Evolutionary conservation across 2,329 filamentous ascomycete species (phyloP), one percentile per base, ranked within the genome.

Genomic region (Lasiodiplodia hormozganensis): DNA sequence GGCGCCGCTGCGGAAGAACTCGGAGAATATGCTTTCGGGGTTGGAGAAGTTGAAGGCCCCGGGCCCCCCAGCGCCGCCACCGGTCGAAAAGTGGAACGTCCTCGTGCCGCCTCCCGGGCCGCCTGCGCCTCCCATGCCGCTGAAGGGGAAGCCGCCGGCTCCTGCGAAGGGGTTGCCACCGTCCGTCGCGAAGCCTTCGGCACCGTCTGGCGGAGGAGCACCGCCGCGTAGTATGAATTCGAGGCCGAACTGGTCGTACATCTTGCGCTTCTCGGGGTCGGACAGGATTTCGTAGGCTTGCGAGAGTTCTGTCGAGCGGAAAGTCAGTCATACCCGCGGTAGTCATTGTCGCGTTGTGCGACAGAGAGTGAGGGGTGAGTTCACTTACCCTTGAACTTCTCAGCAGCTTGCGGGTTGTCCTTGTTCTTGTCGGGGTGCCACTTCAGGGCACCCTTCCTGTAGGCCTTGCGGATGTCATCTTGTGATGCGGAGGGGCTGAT

Each of bases 341-440:
- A 12, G n/a, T n/a, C 16, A n/a, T 53, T 21, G 14, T 21, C 52
- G 28, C 28, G 18, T 21, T 28, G 49, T 34, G 38, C 36, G 25
- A 36, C 31, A 31, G 18, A 28, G 34, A 18, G 10, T 23, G 34
- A 12, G 25, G 62, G 47, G 31, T 28, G 21, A n/a, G 18, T 40
- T 40, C 52, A 74, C 80, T 71, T 80, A 86, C 86, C 86, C 83
- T 99, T 99, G 86, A 99, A 99, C 82, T 95, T 97, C 79, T 98
- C 96, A 70, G 89, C 85, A 10, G 95, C 93, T 65, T 89, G 83
- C 36, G 94, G 89, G 74, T 95, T 94, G 82, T 97, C 90, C 81
- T 94, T 94, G 86, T 98, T 99, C 86, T 98, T 99, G 85, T 99
- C 96, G 7, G 96, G 96, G 78, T 99, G 96, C 82, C 89, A 94